Evolutionary conservation across 805 yeast genomes (phyloP), one percentile per base, ranked within the genome.

Genomic region (Clavispora carvajalis): DNA sequence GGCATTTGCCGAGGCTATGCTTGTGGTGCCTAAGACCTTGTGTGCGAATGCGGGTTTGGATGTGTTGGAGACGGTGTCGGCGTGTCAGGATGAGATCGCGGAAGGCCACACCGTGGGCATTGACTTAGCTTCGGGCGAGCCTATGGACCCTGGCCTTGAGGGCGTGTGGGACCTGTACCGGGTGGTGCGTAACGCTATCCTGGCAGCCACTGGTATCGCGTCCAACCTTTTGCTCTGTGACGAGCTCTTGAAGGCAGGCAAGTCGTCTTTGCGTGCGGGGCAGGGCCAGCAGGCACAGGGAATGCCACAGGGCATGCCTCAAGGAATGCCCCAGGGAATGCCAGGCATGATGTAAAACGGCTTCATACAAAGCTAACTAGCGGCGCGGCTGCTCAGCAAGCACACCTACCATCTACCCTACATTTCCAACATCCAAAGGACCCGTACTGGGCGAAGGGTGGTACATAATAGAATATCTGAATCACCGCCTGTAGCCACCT

Each of bases 131-230:
- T 76, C 91, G 9, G 99, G 99, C 29, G 96, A 90, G 59, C 93
- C 97, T 37, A 82, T 91, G 77, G 97, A 91, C 58, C 97, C 99
- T 36, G 76, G 87, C 7, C 76, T 85, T 39, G 96, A 87, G 59
- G 99, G 99, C 46, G 79, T 93, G 43, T 93, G 96, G 95, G 99
- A 93, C 65, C 85, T 95, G 19, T 93, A 78, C 70, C 74, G 99
- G 51, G 99, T 93, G 29, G 69, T 93, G 45, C 80, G 99, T 69
- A 93, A 93, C 61, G 95, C 96, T 8, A 72, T 93, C 39, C 80
- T 89, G 37, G 82, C 95, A 34, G 96, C 98, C 28, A 84, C 95
- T 1, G 95, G 96, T 39, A 93, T 93, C 55, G 91, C 99, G 1
- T 82, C 93, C 48, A 93, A 93, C 60, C 69, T 93, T 55, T 74